Base-by-base conservation (phyloP, 1,139 yeast species). In the Yarrowia galli region DNA sequence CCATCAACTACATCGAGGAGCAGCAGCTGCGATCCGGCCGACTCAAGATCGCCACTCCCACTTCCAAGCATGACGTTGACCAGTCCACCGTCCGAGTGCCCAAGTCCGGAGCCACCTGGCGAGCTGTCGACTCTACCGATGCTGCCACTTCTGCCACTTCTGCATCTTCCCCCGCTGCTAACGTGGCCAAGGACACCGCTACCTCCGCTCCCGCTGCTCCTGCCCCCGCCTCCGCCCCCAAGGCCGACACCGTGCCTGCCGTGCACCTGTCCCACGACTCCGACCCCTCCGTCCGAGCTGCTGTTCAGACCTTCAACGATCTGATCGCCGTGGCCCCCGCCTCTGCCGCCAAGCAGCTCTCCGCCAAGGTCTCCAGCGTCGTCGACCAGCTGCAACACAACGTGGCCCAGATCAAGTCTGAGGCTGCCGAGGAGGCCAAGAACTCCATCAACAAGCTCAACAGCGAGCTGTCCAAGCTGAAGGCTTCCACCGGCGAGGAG, bases 321-420 rank as follows among this genome's bases (percentile, higher is more conserved):
- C 81, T 86, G 73, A 84, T 87, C 69, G 78, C 77, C 54, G 79
- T 84, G 51, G 82, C 87, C 69, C 87, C 87, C 72, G 78, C 79
- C 67, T 74, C 80, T 36, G 75, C 75, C 54, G 77, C 74, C 53
- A 67, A 68, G 20, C 63, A 71, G 23, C 64, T 70, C 43, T 70
- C 71, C 53, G 70, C 75, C 20, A 81, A 72, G 43, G 74, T 73
- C 18, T 73, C 75, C 40, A 73, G 72, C 32, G 70, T 71, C 38
- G 70, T 77, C 36, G 72, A 76, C 36, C 68, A 71, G 35, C 78
- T 74, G 54, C 70, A 79, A 51, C 63, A 73, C 22, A 72, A 72
- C 22, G 72, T 78, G 28, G 74, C 78, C 53, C 71, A 73, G 38
- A 65, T 65, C 68, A 54, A 65, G 65, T 35, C 48, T 22, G 53